Percentiles rank a stretch among this genome's conserved stretches.
phyloP scores from a whole-genome alignment of 371 early-diverging fungal species.

The Dipsacomyces acuminosporus region DNA sequence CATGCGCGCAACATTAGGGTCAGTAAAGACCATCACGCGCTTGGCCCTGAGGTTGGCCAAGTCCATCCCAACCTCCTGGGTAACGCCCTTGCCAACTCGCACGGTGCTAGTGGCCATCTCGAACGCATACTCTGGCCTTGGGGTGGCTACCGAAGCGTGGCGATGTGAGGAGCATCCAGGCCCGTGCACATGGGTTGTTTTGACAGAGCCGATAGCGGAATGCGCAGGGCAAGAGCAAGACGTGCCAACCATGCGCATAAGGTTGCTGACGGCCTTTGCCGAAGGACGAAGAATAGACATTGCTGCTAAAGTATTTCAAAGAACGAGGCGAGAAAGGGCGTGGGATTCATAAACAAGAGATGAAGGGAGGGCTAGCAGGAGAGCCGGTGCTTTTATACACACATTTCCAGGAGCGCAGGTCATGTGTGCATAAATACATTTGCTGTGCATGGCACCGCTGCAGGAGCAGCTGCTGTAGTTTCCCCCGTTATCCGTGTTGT shows the following conservation, averaged over 20 bases:
- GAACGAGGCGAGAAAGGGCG: too few species aligned
- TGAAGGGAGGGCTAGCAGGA: too few species aligned
- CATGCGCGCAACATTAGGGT: conserved; percentile 68
- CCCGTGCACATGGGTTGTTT: conserved; percentile 20
- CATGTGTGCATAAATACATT: too few species aligned
- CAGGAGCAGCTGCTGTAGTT: too few species aligned
- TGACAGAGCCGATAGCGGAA: conserved; percentile 5
- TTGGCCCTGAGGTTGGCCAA: conserved; percentile 69
- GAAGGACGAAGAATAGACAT: conserved; percentile 11
- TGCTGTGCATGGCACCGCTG: too few species aligned
- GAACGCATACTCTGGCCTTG: conserved; percentile 67
- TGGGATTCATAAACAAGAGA: too few species aligned
- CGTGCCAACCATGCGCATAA: conserved; percentile 44
- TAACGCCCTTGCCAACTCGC: conserved; percentile 81
- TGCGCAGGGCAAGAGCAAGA: conserved; percentile 46
- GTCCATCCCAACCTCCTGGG: conserved; percentile 87
- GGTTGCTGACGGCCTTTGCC: conserved; percentile 33
- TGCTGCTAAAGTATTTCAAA: too few species aligned
- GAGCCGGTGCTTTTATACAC: too few species aligned
- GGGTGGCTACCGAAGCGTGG: conserved; percentile 15
- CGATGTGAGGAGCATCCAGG: conserved; percentile 14
- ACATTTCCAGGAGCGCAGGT: too few species aligned
- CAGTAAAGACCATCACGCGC: conserved; percentile 83
- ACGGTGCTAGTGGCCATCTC: conserved; percentile 89
- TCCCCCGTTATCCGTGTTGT: too few species aligned